Base-by-base conservation (phyloP, 345 rosid species). In the Bretschneidera sinensis region DNA sequence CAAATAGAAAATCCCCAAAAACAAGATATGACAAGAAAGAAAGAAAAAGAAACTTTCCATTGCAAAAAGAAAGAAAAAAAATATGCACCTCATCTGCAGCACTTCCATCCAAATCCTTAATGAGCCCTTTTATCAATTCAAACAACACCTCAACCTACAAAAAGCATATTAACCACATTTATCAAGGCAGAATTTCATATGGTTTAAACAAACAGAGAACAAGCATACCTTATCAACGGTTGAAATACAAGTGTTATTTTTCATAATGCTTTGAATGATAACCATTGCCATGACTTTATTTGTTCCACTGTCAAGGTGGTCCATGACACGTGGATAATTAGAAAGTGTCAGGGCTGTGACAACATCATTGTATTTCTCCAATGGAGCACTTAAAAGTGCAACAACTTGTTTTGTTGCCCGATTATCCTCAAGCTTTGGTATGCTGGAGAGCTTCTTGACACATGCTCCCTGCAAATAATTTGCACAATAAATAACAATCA, bases 281-380 rank as follows among this genome's bases (percentile, higher is more conserved):
- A 85, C 89, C 85, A 83, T 80, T 69, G 92, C 96, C 98, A 91
- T 91, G 39, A 81, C 72, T 81, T 88, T 88, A 67, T 85, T 91
- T 34, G 98, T 88, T 73, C 81, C 86, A 70, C 69, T 67, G 61
- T 91, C 98, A 71, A 88, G 98, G 70, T 84, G 80, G 43, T 86
- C 94, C 96, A 86, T 86, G 54, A 91, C 82, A 25, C 75, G 75
- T n/a, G 98, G 95, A 81, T 91, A 91, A 67, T 91, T 86, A 55
- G 98, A 86, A 60, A 91, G 88, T 17, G 78, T 88, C 76, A 88
- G 68, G 33, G 90, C 90, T 60, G 84, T 84, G 65, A 91, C 95
- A 68, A 80, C 74, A 69, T 86, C 88, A 76, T 73, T 88, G 75
- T 91, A 91, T 71, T 91, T 91, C 73, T 91, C 96, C 68, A 91